Evolutionary conservation across 495 filamentous ascomycete species (phyloP), one percentile per base, ranked within the genome.

Genomic region (Neurospora sp.): DNA sequence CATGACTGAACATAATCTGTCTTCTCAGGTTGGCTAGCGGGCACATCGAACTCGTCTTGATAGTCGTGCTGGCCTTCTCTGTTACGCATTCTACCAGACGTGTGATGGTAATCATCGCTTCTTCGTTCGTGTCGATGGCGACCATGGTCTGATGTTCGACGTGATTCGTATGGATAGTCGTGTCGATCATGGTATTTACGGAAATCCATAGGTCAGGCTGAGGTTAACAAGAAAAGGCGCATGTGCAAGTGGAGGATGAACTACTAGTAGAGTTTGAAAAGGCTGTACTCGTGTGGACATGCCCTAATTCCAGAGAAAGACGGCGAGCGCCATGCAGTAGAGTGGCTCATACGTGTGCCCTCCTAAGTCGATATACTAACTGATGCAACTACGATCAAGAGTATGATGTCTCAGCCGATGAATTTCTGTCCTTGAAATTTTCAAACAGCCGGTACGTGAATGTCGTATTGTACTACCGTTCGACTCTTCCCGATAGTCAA

Each of bases 1-100:
- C 83, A 85, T 73, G 77, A 77, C 71, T 82, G 76, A 18, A 84
- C 74, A 69, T 77, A 71, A 72, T 73, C 74, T 35, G 31, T 8
- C 1, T 66, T 66, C 14, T 46, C 69, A 14, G 69, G 37, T 20
- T 39, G 37, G 35, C 37, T 39, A 18, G 37, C 69, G 4, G 37
- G 27, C 27, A 37, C 14, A 66, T 66, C 54, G 27, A 66, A 37
- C 27, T 35, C 54, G 54, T 16, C 27, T 66, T 35, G 54, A 8
- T 66, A 8, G 5, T 14, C 8, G 48, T 3, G 23, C 2, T 16
- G 54, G 12, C 27, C 27, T 66, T 18, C 54, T 5, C 23, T 66
- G 23, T 16, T 4, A 16, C 14, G 54, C 54, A 66, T 35, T 37
- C 7, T 35, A 5, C 5, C 14, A 66, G 54, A 66, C 6, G 54